Base-by-base conservation (phyloP, 2,329 filamentous ascomycete species). In the Rhynchosporium secalis region DNA sequence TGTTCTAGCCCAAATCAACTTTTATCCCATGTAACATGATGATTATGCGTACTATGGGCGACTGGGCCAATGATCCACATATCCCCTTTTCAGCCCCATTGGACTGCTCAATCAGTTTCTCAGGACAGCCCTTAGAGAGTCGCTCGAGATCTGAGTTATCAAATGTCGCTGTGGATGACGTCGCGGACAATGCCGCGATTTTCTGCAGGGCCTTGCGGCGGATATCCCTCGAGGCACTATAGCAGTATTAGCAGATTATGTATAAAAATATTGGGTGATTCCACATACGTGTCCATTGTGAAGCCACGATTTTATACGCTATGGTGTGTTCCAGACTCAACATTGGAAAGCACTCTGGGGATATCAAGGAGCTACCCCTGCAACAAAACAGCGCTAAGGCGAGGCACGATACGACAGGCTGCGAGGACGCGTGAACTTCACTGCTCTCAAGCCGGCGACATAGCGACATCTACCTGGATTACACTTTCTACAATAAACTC, bases 91-190 rank as follows among this genome's bases (percentile, higher is more conserved):
- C 73, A 56, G 78, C 75, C 63, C 81, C 83, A 77, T 86, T 85
- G 9, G 64, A 68, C 75, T 71, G 61, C 72, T 72, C 60, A 81
- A 79, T 78, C 76, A 41, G 72, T 72, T 69, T 69, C n/a, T 65
- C 78, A 60, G 82, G 79, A 59, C 83, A 85, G 59, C 84, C 85
- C 72, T 76, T 82, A 72, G 83, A 88, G 31, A 89, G 76, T 63
- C 81, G 80, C 66, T 87, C 84, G 60, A 89, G 80, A 66, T 88
- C 86, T 56, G 85, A 86, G 72, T 81, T 80, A 70, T 88, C 85
- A 68, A 84, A 84, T 1, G 83, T 78, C 12, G 80, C 77, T 49
- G 78, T 75, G 20, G 83, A 76, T 72, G 78, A 82, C 47, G 80
- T 78, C 33, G 85, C 83, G 13, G 86, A 87, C 59, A 89, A 78